Conservation (phyloP, 352 stramenopile genomes). For the Phytophthora capsici region DNA sequence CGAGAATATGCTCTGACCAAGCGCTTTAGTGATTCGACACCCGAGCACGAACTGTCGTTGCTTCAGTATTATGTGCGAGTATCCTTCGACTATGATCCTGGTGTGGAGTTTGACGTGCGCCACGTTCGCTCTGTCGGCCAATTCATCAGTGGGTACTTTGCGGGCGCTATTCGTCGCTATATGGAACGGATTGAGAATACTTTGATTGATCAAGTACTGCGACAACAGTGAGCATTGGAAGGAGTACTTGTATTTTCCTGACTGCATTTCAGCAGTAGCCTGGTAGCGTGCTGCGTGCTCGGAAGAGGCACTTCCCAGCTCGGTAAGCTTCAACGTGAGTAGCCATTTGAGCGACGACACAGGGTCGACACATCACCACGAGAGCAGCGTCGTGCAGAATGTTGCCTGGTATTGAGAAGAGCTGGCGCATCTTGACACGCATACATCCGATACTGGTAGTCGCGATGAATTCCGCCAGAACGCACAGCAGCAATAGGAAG, state of each 20-base stretch:
- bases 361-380: conserved; percentile 52
- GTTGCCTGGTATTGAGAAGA: conserved; percentile 57
- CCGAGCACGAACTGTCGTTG: too few relatives aligned
- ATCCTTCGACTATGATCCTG: too few relatives aligned
- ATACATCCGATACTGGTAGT: conserved; percentile 27
- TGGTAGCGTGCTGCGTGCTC: conserved; percentile 43
- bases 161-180: too few relatives aligned
- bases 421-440: conserved; percentile 47
- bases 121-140: too few relatives aligned
- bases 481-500: conserved; percentile 10
- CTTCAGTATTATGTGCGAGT: too few relatives aligned
- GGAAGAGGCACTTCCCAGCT: conserved; percentile 41
- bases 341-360: conserved; percentile 58
- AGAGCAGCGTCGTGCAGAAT: conserved; percentile 39
- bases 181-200: too few relatives aligned
- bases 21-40: too few relatives aligned
- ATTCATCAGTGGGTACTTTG: too few relatives aligned
- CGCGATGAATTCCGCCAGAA: conserved; percentile 13
- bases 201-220: too few relatives aligned
- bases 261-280: conserved; percentile 23
- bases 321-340: conserved; percentile 55
- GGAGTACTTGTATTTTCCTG: background rate
- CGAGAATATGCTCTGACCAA: too few relatives aligned
- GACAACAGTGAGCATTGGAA: too few relatives aligned
- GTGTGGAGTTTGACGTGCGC: too few relatives aligned